These are phyloP conservation scores for Pezicula radicicola DNA, from an alignment of 2,329 filamentous ascomycete genomes.

Conservation along the genomic window DNA sequence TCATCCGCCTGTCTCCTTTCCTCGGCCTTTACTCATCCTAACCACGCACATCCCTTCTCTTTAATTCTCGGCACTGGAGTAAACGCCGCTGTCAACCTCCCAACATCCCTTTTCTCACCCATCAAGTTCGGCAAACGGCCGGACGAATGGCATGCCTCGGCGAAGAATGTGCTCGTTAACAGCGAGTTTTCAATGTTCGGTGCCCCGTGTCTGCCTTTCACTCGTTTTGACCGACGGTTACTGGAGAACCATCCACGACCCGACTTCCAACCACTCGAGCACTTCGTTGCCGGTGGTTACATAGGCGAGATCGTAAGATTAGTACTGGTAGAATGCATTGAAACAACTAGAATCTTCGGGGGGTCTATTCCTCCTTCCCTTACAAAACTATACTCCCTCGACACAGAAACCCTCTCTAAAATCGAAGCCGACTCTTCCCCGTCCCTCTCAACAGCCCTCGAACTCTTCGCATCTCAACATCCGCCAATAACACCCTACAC, in stretches of 20 bases:
- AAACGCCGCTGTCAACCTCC: slow-evolving; percentile 64
- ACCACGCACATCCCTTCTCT: slow-evolving; percentile 57
- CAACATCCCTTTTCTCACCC: slow-evolving; percentile 51
- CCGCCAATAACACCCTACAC: slow-evolving; percentile 40
- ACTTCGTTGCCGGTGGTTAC: slow-evolving; percentile 63
- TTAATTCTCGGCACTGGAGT: slow-evolving; percentile 66
- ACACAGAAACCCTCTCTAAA: slow-evolving; percentile 55
- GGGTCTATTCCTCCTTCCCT: slow-evolving; percentile 54
- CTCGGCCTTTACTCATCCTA: slow-evolving; percentile 49
- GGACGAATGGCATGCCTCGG: slow-evolving; percentile 51
- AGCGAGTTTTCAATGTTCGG: slow-evolving; percentile 68
- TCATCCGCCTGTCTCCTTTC: slow-evolving; percentile 65
- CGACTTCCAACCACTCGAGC: slow-evolving; percentile 60
- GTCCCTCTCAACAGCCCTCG: slow-evolving; percentile 33
- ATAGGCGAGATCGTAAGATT: slow-evolving; percentile 62
- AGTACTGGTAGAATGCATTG: slow-evolving; percentile 55
- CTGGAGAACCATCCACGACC: slow-evolving; percentile 51
- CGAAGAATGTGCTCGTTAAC: slow-evolving; percentile 63
- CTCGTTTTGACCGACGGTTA: slow-evolving; percentile 57
- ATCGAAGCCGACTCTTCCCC: slow-evolving; percentile 44
- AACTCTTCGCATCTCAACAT: slow-evolving; percentile 47
- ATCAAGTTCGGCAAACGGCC: slow-evolving; percentile 56
- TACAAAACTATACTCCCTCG: slow-evolving; percentile 50
- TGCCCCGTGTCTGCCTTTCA: slow-evolving; percentile 53
- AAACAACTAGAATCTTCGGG: slow-evolving; percentile 50